Evolutionary conservation across 257 asterid genomes (phyloP), one percentile per base, ranked within the genome.

Genomic region (Forsythia viridissima): DNA sequence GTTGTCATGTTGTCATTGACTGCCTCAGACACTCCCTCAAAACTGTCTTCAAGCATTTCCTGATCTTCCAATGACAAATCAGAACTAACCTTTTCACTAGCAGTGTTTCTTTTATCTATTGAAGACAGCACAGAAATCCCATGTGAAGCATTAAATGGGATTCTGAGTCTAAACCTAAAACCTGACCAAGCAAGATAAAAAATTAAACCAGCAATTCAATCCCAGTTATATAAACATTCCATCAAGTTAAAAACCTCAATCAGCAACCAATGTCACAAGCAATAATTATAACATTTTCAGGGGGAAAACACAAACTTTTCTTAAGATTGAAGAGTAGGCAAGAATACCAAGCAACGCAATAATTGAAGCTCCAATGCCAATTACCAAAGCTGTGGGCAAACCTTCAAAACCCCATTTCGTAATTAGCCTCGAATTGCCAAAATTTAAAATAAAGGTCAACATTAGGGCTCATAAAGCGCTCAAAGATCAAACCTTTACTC

Each of bases 361-460:
- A 80, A 85, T 80, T 18, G 96, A 91, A 70, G 90, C 91, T 77
- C 91, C 96, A 79, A 80, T 39, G 55, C 96, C 92, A 81, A 91
- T 57, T 37, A 87, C 79, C 81, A 89, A 74, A 83, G 90, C 79
- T 82, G 83, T 79, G 70, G 82, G 77, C 85, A 81, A 78, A 77
- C 92, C 97, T 92, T 79, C 70, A 68, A 41, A 20, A 82, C 72
- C 70, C 67, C 51, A 82, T 65, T 73, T 80, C 77, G 67, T 24
- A 78, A 73, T 66, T 77, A 76, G 44, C 74, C 75, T 61, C 36
- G 61, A 55, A 38, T 72, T 36, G 8, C 57, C 34, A 74, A 36
- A 68, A 67, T 61, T 67, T 36, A 57, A 20, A 16, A 40, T 46
- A 69, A 4, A 39, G 24, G 16, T 34, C 10, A 52, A 43, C 36